phyloP scores from a whole-genome alignment of 176 grass and related monocot genomes.

The Hyparrhenia diplandra region DNA sequence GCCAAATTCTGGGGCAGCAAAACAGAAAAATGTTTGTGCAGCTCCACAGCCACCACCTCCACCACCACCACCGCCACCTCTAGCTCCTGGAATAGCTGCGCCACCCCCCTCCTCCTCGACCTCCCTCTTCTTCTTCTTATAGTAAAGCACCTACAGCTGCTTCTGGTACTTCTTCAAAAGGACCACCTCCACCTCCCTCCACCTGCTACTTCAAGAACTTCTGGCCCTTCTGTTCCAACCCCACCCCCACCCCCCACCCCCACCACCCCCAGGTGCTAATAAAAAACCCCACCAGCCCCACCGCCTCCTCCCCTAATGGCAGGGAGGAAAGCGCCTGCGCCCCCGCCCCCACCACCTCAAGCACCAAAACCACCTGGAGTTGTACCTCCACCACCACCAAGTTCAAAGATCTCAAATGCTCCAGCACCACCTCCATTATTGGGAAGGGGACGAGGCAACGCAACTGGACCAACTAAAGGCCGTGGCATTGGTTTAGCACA shows the following conservation, averaged over 20 bases:
- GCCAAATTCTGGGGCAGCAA: conserved; percentile 11
- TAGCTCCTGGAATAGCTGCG: neutral
- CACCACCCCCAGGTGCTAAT: conserved; percentile 28
- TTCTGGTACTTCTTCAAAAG: conserved; percentile 20
- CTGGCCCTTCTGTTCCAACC: conserved; percentile 7
- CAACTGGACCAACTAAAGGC: conserved; percentile 52
- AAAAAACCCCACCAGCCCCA: conserved; percentile 42
- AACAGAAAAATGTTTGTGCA: conserved; percentile 35
- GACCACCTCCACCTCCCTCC: conserved; percentile 36
- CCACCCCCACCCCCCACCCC: conserved; percentile 26
- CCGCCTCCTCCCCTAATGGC: conserved; percentile 42
- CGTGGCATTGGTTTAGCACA: conserved; percentile 53
- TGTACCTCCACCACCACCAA: conserved; percentile 46
- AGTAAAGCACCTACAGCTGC: conserved; percentile 18
- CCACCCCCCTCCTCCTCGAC: conserved; percentile 39
- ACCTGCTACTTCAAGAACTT: neutral
- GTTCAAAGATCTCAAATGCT: conserved; percentile 59
- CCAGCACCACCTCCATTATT: conserved; percentile 50
- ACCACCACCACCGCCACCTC: conserved; percentile 8
- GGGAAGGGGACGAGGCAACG: conserved; percentile 52
- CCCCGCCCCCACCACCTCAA: conserved; percentile 53
- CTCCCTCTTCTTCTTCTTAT: conserved; percentile 18
- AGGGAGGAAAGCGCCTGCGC: conserved; percentile 49
- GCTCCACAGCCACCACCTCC: conserved; percentile 11
- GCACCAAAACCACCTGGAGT: conserved; percentile 45